phyloP scores from a whole-genome alignment of 805 yeast species.

The Candida maltosa region DNA sequence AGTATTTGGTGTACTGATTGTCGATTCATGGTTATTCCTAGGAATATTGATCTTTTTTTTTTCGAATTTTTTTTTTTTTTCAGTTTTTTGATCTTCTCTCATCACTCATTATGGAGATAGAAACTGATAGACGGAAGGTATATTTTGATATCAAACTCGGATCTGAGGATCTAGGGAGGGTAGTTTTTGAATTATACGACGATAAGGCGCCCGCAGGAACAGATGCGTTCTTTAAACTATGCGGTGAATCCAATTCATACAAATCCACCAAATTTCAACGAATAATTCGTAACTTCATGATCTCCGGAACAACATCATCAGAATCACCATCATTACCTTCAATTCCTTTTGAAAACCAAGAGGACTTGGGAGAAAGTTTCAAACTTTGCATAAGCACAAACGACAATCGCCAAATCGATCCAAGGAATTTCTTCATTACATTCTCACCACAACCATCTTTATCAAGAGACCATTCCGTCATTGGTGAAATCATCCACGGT shows the following conservation, averaged over 20 bases:
- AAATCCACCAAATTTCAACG: conserved; percentile 55
- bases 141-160: conserved; percentile 55
- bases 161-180: conserved; percentile 46
- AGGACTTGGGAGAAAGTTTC: conserved; percentile 27
- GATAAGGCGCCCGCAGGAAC: conserved; percentile 56
- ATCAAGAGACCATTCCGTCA: conserved; percentile 70
- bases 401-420: conserved; percentile 46
- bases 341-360: conserved; percentile 53
- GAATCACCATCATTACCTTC: no score
- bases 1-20: not conserved
- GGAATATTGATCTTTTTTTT: not conserved
- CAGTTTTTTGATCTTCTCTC: not conserved
- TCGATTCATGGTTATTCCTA: not conserved
- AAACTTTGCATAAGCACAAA: conserved; percentile 64
- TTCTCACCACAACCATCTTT: conserved; percentile 72
- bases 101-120: conserved; percentile 26
- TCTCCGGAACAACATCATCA: no score
- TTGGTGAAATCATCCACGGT: conserved; percentile 69
- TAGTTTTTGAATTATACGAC: conserved; percentile 53
- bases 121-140: conserved; percentile 23
- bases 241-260: conserved; percentile 33
- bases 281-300: conserved; percentile 63
- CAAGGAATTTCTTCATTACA: conserved; percentile 69
- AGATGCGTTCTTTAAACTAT: conserved; percentile 47
- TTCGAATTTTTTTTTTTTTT: not conserved